These are phyloP conservation scores for Nicotiana benthamiana DNA, from an alignment of 257 asterid genomes.

Conservation along the genomic window DNA sequence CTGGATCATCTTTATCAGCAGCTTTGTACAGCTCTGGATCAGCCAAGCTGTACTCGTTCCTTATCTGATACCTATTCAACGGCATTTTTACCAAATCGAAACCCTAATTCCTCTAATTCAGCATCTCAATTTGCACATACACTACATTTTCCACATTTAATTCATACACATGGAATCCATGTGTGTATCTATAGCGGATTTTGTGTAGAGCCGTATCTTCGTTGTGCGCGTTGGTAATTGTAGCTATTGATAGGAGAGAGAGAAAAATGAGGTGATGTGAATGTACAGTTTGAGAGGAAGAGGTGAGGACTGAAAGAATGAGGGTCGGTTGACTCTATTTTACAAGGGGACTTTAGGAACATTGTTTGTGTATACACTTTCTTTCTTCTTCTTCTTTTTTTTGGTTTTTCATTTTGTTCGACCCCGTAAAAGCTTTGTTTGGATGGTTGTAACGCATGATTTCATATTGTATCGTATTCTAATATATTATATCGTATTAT, in stretches of 20 bases:
- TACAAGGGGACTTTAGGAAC: neutral
- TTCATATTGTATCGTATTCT: no score
- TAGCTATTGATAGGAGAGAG: neutral
- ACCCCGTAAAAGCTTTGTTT: no score
- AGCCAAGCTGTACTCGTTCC: constrained; percentile 82
- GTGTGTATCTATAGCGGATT: neutral
- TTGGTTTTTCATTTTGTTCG: no score
- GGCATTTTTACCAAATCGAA: constrained; percentile 47
- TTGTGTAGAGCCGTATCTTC: neutral
- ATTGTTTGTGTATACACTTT: no score
- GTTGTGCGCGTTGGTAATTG: neutral
- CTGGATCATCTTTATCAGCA: constrained; percentile 98
- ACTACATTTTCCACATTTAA: neutral
- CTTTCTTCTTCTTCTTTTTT: no score
- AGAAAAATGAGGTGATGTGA: neutral
- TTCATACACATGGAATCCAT: neutral
- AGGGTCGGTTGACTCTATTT: neutral
- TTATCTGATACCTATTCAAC: constrained; percentile 72
- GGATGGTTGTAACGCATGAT: no score
- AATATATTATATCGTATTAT: no score
- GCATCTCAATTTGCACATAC: constrained; percentile 3
- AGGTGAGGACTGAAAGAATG: constrained; percentile 1
- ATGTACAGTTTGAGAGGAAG: constrained; percentile 2
- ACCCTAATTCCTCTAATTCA: constrained; percentile 23
- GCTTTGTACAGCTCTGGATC: constrained; percentile 83